Evolutionary conservation across 192 early-diverging fungal species (phyloP), one percentile per base, ranked within the genome.

Genomic region (Podila epicladia): DNA sequence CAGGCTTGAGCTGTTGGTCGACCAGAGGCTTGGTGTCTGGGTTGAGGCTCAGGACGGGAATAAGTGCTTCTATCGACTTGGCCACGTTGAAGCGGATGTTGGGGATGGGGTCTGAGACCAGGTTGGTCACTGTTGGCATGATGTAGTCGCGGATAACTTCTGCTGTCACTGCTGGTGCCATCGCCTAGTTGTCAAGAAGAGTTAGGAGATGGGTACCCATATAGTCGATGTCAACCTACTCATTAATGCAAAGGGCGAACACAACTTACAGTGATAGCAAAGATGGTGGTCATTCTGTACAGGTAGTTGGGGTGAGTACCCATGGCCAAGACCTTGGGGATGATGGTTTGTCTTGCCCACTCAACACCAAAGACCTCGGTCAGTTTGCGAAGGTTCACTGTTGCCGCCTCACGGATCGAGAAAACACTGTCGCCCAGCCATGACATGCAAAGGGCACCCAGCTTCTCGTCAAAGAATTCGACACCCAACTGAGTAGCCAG

Each of bases 41-140:
- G 67, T 84, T 87, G 55, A 86, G 86, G 73, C 92, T 91, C 62
- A 97, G 87, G 8, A 95, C 85, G 15, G 92, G 94, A 48, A 94
- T 90, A 82, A 99, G 84, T 2, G 91, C 87, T 82, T 96, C 95
- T 72, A 97, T 87, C 60, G 94, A 93, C 82, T 99, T 99, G 51
- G 97, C 97, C 15, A 99, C 97, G 67, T 98, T 99, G 91, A 99
- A 99, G 41, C 98, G 93, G 75, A 99, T 99, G 83, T 99, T 99
- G 67, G 98, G 98, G 67, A 99, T 99, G 13, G 96, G 95, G 78
- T 99, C 98, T 17, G 89, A 88, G 37, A 94, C 92, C 60, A 99
- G 90, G 58, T 83, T 89, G 65, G 89, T 91, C 55, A 98, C 89
- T 11, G 95, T 93, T 15, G 98, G 98, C 64, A 99, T 73, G 63